These are phyloP conservation scores for Rostrohypoxylon terebratum DNA, from an alignment of 495 filamentous ascomycete genomes.

Conservation along the genomic window DNA sequence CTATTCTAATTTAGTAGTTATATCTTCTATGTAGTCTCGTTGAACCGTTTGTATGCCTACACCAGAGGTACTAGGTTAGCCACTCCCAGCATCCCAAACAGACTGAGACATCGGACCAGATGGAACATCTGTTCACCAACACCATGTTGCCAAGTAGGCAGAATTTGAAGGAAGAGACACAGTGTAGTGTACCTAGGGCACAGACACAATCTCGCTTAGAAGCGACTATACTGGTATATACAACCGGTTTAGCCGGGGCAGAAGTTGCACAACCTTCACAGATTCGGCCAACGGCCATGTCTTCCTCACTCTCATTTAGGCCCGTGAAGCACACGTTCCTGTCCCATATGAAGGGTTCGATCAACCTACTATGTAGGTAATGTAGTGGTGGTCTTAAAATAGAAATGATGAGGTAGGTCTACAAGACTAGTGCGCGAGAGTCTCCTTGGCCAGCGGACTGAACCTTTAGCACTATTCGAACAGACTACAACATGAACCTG, in stretches of 20 bases:
- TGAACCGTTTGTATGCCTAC: background rate
- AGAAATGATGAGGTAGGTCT: conserved; percentile 11
- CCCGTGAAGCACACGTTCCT: conserved; percentile 15
- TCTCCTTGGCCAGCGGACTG: conserved; percentile 15
- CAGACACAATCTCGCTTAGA: conserved; percentile 16
- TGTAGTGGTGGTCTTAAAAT: conserved; percentile 29
- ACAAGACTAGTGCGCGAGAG: conserved; percentile 12
- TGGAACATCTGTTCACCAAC: conserved; percentile 5
- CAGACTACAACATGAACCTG: background rate
- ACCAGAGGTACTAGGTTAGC: background rate
- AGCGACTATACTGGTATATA: conserved; percentile 25
- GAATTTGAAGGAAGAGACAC: background rate
- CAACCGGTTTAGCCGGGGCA: conserved; percentile 40
- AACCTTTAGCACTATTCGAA: conserved; percentile 25
- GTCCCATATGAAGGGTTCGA: conserved; percentile 18
- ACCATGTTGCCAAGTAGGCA: background rate
- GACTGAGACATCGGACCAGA: background rate
- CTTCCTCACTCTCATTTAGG: conserved; percentile 20
- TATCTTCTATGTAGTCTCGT: background rate
- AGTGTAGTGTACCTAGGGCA: background rate
- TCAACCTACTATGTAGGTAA: too few relatives aligned
- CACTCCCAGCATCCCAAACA: background rate
- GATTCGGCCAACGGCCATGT: conserved; percentile 17
- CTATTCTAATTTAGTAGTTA: background rate
- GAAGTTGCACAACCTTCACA: conserved; percentile 4